These are phyloP conservation scores for Coprinopsis strossmayeri DNA, from an alignment of 768 basidiomycete genomes.

Conservation along the genomic window DNA sequence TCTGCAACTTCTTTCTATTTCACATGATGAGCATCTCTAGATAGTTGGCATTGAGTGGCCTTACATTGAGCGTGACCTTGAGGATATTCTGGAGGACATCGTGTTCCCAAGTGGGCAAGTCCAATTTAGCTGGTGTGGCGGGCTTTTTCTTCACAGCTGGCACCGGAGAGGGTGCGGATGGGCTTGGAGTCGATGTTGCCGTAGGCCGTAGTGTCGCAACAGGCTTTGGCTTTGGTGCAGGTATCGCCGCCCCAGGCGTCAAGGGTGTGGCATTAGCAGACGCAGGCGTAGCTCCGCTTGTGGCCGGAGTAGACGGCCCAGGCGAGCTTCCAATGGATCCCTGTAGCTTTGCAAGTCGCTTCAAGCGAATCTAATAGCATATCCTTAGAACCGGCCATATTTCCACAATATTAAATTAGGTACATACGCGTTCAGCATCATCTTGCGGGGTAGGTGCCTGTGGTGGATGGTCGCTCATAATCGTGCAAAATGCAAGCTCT, in stretches of 20 bases:
- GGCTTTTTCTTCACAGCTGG: slow-evolving; percentile 44
- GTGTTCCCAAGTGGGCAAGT: slow-evolving; percentile 66
- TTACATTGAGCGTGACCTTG: slow-evolving; percentile 74
- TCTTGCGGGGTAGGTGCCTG: slow-evolving; percentile 47
- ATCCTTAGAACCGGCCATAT: background rate
- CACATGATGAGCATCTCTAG: slow-evolving; percentile 7
- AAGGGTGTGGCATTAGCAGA: slow-evolving; percentile 17
- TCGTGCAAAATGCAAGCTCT: background rate
- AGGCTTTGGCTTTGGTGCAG: slow-evolving; percentile 28
- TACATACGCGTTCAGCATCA: slow-evolving; percentile 74
- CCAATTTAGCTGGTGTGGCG: slow-evolving; percentile 34
- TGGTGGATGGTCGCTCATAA: slow-evolving; percentile 31
- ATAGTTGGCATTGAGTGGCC: slow-evolving; percentile 19
- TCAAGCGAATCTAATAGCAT: slow-evolving; percentile 72
- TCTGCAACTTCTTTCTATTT: slow-evolving; percentile 53
- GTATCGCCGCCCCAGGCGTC: slow-evolving; percentile 9
- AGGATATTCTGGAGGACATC: slow-evolving; percentile 62
- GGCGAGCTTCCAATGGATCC: slow-evolving; percentile 22
- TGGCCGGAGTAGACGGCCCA: slow-evolving; percentile 17
- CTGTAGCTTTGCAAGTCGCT: slow-evolving; percentile 84
- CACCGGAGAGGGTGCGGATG: slow-evolving; percentile 24
- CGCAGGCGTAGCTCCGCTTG: slow-evolving; percentile 17
- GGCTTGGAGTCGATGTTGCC: slow-evolving; percentile 20
- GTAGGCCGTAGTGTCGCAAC: slow-evolving; percentile 27
- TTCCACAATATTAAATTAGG: background rate